Conservation (phyloP, 2,329 filamentous ascomycete species). For the Cladosporium halotolerans region DNA sequence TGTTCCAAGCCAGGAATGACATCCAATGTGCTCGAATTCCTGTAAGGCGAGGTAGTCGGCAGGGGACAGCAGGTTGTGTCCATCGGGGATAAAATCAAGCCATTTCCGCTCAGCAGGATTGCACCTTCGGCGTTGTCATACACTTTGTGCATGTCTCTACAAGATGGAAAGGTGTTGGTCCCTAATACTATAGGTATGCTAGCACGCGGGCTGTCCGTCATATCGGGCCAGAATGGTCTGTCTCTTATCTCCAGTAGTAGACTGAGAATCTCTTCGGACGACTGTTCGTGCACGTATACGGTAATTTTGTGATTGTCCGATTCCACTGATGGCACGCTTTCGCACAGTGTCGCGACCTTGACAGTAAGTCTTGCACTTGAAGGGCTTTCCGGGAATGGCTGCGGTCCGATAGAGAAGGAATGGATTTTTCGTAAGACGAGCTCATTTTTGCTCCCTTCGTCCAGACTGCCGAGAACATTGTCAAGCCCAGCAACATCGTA, state of each 20-base stretch:
- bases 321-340: conserved; percentile 11
- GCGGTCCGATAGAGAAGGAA: conserved; percentile 16
- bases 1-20: neutral
- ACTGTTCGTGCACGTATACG: conserved; percentile 25
- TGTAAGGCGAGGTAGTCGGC: conserved; percentile 18
- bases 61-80: conserved; percentile 18
- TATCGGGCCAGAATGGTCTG: conserved; percentile 22
- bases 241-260: conserved; percentile 23
- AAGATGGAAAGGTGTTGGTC: conserved; percentile 15
- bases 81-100: conserved; percentile 21
- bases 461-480: conserved; percentile 25
- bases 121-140: conserved; percentile 14
- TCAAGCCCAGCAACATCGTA: conserved; percentile 26
- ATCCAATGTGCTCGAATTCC: conserved; percentile 19
- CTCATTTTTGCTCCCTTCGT: conserved; percentile 29
- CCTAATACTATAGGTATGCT: conserved; percentile 22
- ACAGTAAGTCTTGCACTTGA: neutral
- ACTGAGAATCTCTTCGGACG: conserved; percentile 17
- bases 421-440: conserved; percentile 30
- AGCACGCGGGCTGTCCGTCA: conserved; percentile 11
- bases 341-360: conserved; percentile 17
- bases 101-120: conserved; percentile 20
- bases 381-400: neutral
- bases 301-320: conserved; percentile 18
- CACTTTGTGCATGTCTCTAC: conserved; percentile 22